These are phyloP conservation scores for Carnegiea gigantea DNA, from an alignment of 179 eudicot genomes.

Conservation along the genomic window DNA sequence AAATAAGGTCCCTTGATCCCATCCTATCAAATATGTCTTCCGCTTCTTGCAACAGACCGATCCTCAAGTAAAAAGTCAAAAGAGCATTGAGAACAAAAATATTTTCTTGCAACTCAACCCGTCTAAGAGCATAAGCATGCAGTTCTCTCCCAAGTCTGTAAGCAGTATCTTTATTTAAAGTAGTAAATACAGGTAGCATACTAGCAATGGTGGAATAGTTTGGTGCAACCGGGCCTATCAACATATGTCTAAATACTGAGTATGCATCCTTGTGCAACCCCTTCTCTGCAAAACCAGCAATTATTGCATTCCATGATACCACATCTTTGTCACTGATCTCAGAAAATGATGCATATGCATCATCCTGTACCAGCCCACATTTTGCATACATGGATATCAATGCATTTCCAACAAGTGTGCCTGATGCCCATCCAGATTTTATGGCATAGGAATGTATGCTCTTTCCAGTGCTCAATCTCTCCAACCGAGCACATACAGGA, in stretches of 20 bases:
- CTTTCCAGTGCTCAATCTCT: slow-evolving; percentile 40
- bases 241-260: slow-evolving; percentile 50
- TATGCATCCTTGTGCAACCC: slow-evolving; percentile 46
- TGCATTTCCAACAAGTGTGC: slow-evolving; percentile 71
- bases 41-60: slow-evolving; percentile 41
- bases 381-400: slow-evolving; percentile 75
- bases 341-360: slow-evolving; percentile 49
- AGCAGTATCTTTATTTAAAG: slow-evolving; percentile 34
- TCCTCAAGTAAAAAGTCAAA: slow-evolving; percentile 55
- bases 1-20: slow-evolving; percentile 51
- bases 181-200: slow-evolving; percentile 52
- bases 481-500: slow-evolving; percentile 56
- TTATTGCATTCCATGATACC: slow-evolving; percentile 69
- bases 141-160: slow-evolving; percentile 47
- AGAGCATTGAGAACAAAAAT: slow-evolving; percentile 54
- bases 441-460: slow-evolving; percentile 57
- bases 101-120: slow-evolving; percentile 38
- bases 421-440: slow-evolving; percentile 51
- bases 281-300: slow-evolving; percentile 63
- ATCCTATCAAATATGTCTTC: slow-evolving; percentile 48
- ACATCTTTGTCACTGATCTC: slow-evolving; percentile 55
- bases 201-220: slow-evolving; percentile 64
- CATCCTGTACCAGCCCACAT: slow-evolving; percentile 41
- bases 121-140: slow-evolving; percentile 50
- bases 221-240: slow-evolving; percentile 43